Evolutionary conservation across 2,329 filamentous ascomycete species (phyloP).

Genomic region (Aureobasidium sp.): DNA sequence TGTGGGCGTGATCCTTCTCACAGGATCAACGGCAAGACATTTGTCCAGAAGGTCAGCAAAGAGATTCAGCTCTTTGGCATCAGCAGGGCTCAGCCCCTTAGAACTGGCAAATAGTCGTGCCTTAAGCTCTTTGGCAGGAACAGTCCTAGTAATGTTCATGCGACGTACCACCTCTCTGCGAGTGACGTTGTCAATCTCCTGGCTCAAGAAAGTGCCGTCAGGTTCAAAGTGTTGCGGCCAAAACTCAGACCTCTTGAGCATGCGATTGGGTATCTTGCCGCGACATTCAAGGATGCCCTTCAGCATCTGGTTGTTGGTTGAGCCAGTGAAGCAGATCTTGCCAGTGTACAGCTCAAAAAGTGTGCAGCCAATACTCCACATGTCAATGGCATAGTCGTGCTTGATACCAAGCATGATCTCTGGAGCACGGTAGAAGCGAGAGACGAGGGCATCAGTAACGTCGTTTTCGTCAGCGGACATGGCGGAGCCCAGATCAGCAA

Average conservation of each 20-base stretch:
- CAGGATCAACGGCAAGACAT: constrained; percentile 82
- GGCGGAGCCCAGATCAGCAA: constrained; percentile 95
- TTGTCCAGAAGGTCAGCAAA: constrained; percentile 86
- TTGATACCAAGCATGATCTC: constrained; percentile 97
- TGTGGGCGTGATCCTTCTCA: constrained; percentile 78
- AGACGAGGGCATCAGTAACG: constrained; percentile 90
- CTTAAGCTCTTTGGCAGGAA: constrained; percentile 61
- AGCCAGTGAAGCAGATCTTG: constrained; percentile 91
- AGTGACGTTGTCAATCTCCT: constrained; percentile 81
- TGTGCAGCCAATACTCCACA: constrained; percentile 97
- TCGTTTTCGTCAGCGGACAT: constrained; percentile 86
- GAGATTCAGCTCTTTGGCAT: constrained; percentile 68
- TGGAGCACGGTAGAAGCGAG: constrained; percentile 92
- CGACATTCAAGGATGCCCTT: constrained; percentile 93
- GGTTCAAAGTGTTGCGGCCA: constrained; percentile 77
- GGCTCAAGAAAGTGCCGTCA: constrained; percentile 72
- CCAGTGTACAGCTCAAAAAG: constrained; percentile 96
- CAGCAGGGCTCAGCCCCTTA: constrained; percentile 64
- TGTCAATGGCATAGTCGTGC: constrained; percentile 89
- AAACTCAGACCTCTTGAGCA: constrained; percentile 75
- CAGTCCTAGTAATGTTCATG: constrained; percentile 63
- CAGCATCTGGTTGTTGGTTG: constrained; percentile 98
- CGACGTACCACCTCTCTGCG: constrained; percentile 68
- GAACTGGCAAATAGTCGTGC: constrained; percentile 63
- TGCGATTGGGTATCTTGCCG: constrained; percentile 82